Base-by-base conservation (phyloP, 352 stramenopile genomes). In the Peronospora farinosa region DNA sequence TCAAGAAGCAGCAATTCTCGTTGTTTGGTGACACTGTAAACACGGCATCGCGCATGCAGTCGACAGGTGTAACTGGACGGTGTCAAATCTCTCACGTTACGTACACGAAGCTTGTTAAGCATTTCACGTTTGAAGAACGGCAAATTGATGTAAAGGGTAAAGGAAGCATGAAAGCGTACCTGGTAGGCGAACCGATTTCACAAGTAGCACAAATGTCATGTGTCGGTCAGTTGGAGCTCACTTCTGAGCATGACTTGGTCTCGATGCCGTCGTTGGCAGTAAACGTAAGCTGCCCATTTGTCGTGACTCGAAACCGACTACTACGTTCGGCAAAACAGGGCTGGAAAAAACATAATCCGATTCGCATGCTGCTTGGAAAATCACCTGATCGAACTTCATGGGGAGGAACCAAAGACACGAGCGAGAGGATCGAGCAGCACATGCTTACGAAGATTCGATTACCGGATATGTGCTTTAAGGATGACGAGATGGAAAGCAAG, bases 11-110 rank as follows among this genome's bases (percentile, higher is more conserved):
- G 37, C 81, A 93, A 23, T 98, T 96, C 57, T 95, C 83, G 8
- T 63, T 98, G 7, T 97, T 98, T 68, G 89, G 92, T 6, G 92
- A 98, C 50, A 94, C 92, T 0, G 86, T 96, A 3, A 97, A 96
- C 55, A 96, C 85, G 0, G 69, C 85, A 4, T 86, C 77, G 4
- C 73, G 88, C 1, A 96, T 95, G 89, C 85, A 97, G 51, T 95
- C 82, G 5, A 95, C 88, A 19, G 86, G 85, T 0, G 52, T 90
- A 12, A 84, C 77, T 3, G 84, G 78, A 0, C 65, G 67, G 0
- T 94, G 89, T 41, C 88, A 96, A 49, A 50, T 93, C 35, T 92
- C 79, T 0, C 72, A 89, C 17, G 72, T 87, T 5, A 93, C 79
- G 27, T 89, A 89, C 62, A 84, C 86, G 51, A 91, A 93, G 27